Conservation (phyloP, 495 filamentous ascomycete species). For the Penicillium cosmopolitanum region DNA sequence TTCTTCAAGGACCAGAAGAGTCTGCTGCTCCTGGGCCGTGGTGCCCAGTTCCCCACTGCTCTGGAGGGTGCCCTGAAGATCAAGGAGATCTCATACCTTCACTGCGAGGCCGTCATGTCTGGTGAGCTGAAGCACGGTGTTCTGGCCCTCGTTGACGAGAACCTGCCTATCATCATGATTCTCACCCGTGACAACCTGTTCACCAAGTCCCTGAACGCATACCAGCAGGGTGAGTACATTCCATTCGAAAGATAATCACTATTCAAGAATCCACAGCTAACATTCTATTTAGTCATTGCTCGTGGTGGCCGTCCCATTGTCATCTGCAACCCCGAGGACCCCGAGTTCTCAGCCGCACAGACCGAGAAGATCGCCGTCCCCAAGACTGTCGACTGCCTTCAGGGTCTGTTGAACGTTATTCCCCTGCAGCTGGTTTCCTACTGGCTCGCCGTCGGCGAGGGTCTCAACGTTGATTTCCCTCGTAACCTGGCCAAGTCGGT, state of each 20-base stretch:
- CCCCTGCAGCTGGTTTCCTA: slow-evolving; percentile 97
- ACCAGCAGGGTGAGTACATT: slow-evolving; percentile 80
- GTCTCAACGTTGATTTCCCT: slow-evolving; percentile 96
- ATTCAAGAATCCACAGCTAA: background rate
- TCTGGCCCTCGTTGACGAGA: slow-evolving; percentile 94
- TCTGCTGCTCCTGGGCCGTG: slow-evolving; percentile 87
- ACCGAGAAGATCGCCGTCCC: slow-evolving; percentile 98
- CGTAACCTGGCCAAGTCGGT: slow-evolving; percentile 98
- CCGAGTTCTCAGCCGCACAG: slow-evolving; percentile 82
- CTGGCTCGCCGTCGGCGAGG: slow-evolving; percentile 96
- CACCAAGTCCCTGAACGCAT: slow-evolving; percentile 95
- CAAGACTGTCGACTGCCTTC: slow-evolving; percentile 90
- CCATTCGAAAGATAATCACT: background rate
- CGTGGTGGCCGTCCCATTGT: slow-evolving; percentile 94
- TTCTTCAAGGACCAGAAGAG: slow-evolving; percentile 97
- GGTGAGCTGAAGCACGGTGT: slow-evolving; percentile 99
- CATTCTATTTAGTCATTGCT: slow-evolving; percentile 71
- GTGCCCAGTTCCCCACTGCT: slow-evolving; percentile 94
- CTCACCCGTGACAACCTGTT: slow-evolving; percentile 94
- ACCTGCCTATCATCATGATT: slow-evolving; percentile 99
- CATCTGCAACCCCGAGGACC: slow-evolving; percentile 90
- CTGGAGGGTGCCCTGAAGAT: slow-evolving; percentile 98
- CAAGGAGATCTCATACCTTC: slow-evolving; percentile 99
- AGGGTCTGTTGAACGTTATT: slow-evolving; percentile 97
- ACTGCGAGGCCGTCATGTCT: slow-evolving; percentile 99